Evolutionary conservation across 2,329 filamentous ascomycete genomes (phyloP), one percentile per base, ranked within the genome.

Genomic region (Ceratocystis smalleyi): DNA sequence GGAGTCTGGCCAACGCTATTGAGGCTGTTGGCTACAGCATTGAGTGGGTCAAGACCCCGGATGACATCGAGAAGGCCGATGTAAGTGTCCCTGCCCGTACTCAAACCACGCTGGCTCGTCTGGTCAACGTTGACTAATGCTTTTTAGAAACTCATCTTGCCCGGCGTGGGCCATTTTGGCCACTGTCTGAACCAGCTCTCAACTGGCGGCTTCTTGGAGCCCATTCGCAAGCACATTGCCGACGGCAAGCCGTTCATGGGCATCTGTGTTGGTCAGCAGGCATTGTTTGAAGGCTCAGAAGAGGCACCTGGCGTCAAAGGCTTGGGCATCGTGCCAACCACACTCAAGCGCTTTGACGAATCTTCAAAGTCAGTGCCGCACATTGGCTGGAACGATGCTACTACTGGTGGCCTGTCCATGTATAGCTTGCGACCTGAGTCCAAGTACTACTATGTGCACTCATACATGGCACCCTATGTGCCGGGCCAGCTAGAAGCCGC

Each of bases 401-500:
- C 85, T 70, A 84, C 86, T 0, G 76, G 70, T 67, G 77, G 74
- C 67, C 75, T 72, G 65, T 73, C 72, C 69, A 81, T 97, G 65
- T 96, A 92, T 74, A 91, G 88, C 65, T 76, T 99, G 63, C 79
- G 82, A 32, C 85, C 89, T 0, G 80, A 81, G 63, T 95, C 89
- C 72, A 99, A 97, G 75, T 99, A 99, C 79, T 99, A 99, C 77
- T 99, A 99, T 72, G 92, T 99, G 65, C 94, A 99, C 79, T 91
- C 90, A 1, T 99, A 94, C 76, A 91, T 91, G 65, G 86, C 84
- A 30, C 86, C 86, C 2, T 96, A 96, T 73, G 76, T 76, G 62
- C 75, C 81, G 57, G 89, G 87, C 43, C 80, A 86, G 68, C 79
- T 96, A 12, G 91, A 96, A 74, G 78, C 79, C 64, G 81, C 87